Conservation (phyloP, 441 rosid species). For the Macaranga tanarius region DNA sequence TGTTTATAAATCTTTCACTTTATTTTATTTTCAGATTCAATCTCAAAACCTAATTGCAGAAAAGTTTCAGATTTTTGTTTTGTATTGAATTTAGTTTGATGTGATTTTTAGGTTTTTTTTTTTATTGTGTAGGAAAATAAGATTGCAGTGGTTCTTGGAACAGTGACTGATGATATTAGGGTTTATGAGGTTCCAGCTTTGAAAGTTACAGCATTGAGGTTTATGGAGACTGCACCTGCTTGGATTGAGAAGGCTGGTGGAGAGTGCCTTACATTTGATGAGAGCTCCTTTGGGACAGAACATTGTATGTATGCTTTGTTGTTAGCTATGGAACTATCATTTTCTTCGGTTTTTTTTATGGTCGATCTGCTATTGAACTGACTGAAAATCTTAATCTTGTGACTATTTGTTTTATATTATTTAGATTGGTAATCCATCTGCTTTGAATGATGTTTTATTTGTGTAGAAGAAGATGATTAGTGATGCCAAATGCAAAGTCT, state of each 20-base stretch:
- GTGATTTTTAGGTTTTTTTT: background rate
- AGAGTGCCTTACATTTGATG: conserved; percentile 88
- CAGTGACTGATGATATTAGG: conserved; percentile 81
- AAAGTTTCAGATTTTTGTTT: too few species aligned
- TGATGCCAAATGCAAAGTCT: too few species aligned
- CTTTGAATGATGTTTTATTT: too few species aligned
- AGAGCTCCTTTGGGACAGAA: conserved; percentile 92
- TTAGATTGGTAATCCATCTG: too few species aligned
- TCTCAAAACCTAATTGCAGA: too few species aligned
- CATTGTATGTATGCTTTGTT: conserved; percentile 46
- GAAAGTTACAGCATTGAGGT: conserved; percentile 83
- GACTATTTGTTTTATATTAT: too few species aligned
- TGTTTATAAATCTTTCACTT: too few species aligned
- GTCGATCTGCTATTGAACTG: too few species aligned
- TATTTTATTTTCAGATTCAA: too few species aligned
- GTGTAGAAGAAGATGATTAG: too few species aligned
- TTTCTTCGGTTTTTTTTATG: too few species aligned
- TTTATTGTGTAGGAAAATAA: conserved; percentile 48
- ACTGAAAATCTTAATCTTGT: background rate
- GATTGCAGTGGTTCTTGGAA: conserved; percentile 84
- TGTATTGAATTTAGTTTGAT: too few species aligned
- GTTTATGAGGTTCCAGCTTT: conserved; percentile 76
- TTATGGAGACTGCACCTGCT: conserved; percentile 85
- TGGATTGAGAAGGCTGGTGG: conserved; percentile 95
- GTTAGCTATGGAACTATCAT: background rate